These are phyloP conservation scores for Epichloe brachyelytri DNA, from an alignment of 2,329 filamentous ascomycete genomes.

Conservation along the genomic window DNA sequence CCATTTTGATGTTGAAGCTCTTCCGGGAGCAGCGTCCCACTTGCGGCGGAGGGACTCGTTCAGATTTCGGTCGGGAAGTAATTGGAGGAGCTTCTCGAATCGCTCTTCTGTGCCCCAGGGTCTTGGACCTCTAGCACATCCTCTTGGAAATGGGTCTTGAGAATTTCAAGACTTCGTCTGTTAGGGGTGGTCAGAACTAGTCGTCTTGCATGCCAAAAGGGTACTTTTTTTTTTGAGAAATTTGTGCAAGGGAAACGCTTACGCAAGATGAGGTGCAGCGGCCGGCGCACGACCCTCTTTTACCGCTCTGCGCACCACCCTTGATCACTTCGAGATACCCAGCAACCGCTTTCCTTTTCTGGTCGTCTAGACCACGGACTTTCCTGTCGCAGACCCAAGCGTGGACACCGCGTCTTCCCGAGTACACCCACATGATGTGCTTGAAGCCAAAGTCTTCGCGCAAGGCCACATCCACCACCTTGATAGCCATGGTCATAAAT, in stretches of 20 bases:
- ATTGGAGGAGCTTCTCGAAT: constrained; percentile 63
- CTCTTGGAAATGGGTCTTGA: constrained; percentile 71
- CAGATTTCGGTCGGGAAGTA: constrained; percentile 70
- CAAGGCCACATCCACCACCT: constrained; percentile 75
- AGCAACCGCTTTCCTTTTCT: constrained; percentile 71
- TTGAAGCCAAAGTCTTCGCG: constrained; percentile 93
- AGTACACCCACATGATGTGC: constrained; percentile 98
- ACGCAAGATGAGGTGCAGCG: constrained; percentile 78
- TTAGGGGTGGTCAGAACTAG: not conserved
- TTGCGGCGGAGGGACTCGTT: constrained; percentile 73
- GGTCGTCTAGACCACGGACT: constrained; percentile 73
- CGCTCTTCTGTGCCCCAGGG: constrained; percentile 59
- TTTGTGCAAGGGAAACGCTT: constrained; percentile 16
- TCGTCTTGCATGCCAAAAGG: not conserved
- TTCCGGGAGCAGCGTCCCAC: constrained; percentile 74
- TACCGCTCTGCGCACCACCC: constrained; percentile 73
- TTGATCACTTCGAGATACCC: constrained; percentile 84
- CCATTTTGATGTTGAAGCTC: constrained; percentile 75
- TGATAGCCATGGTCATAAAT: constrained; percentile 96
- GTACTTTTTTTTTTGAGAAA: not conserved
- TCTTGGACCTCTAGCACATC: constrained; percentile 78
- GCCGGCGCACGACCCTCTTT: constrained; percentile 74
- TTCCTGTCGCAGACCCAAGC: constrained; percentile 94
- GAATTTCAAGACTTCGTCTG: constrained; percentile 70
- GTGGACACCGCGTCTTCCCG: constrained; percentile 88